Evolutionary conservation across 176 grass and related monocot genomes (phyloP), one percentile per base, ranked within the genome.

Genomic region (Eragrostis nindensis): DNA sequence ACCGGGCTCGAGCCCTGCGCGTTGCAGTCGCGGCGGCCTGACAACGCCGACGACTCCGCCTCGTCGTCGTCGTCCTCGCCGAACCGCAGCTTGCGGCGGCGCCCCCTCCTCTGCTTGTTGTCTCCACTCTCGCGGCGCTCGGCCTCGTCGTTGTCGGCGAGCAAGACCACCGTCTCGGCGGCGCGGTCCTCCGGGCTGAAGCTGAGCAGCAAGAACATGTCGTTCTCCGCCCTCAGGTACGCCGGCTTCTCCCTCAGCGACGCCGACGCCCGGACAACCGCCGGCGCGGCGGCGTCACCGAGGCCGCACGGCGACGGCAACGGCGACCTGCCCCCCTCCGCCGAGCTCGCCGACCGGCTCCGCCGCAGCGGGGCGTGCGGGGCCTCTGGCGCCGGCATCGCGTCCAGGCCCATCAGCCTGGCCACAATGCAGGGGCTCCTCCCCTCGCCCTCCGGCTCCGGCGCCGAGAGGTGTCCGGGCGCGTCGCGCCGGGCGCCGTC

Each of bases 161-260:
- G 32, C 32, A 36, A 36, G 32, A 36, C 22, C 56, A 4, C 25
- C 13, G 24, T 32, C 38, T 26, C 21, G 14, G 18, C 22, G 49
- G 7, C 69, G 47, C 71, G 59, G 5, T 83, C 92, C 7, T 91
- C 92, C 0, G 88, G 90, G 65, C 62, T 79, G 87, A 99, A 99
- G 89, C 84, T 95, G 69, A 99, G 90, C 19, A 95, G 69, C 43
- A 99, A 25, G 86, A 99, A 99, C 62, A 90, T 82, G n/a, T 99
- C 97, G 64, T 84, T 90, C 82, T 99, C 93, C 68, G 65, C 57
- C 84, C 85, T 80, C 4, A 96, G 67, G 69, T 88, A 99, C 43
- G 88, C 79, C 36, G 88, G 79, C 60, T 74, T 73, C 71, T 98
- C 92, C 11, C 78, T 32, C 36, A 94, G 66, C 2, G 90, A 94